Conservation (phyloP, 176 grass and related monocot species). For the Leersia perrieri region DNA sequence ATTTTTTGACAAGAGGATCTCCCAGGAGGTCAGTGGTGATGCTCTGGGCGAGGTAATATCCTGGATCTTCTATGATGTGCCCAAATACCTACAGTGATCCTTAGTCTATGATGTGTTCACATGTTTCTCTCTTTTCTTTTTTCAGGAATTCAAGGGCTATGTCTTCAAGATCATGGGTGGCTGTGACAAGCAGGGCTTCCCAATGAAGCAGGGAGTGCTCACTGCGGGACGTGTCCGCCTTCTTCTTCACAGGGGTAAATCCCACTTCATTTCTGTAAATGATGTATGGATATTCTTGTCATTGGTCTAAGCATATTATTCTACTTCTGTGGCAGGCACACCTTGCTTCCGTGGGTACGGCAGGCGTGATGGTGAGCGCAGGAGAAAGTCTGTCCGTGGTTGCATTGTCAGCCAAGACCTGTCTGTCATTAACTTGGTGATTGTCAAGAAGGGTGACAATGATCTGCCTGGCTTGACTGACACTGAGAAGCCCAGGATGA, state of each 20-base stretch:
- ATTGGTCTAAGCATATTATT: not conserved
- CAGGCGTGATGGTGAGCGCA: slow-evolving; percentile 79
- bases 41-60: slow-evolving; percentile 68
- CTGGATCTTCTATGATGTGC: not conserved
- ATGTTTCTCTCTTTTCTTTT: not conserved
- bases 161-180: slow-evolving; percentile 96
- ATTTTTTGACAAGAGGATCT: slow-evolving; percentile 90
- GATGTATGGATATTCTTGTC: not conserved
- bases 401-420: slow-evolving; percentile 95
- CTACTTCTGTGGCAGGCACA: slow-evolving; percentile 43
- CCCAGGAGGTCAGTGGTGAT: slow-evolving; percentile 74
- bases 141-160: slow-evolving; percentile 87
- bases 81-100: not conserved
- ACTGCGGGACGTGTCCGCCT: slow-evolving; percentile 81
- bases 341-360: slow-evolving; percentile 90
- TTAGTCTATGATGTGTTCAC: not conserved
- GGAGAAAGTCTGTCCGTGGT: slow-evolving; percentile 89
- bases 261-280: not conserved
- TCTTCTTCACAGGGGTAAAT: slow-evolving; percentile 77
- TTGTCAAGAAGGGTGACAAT: slow-evolving; percentile 90
- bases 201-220: slow-evolving; percentile 92
- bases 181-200: slow-evolving; percentile 91
- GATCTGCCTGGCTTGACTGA: slow-evolving; percentile 84
- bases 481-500: slow-evolving; percentile 94
- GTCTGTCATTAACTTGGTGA: slow-evolving; percentile 86